Base-by-base conservation (phyloP, 345 rosid genomes). In the Aethionema arabicum region DNA sequence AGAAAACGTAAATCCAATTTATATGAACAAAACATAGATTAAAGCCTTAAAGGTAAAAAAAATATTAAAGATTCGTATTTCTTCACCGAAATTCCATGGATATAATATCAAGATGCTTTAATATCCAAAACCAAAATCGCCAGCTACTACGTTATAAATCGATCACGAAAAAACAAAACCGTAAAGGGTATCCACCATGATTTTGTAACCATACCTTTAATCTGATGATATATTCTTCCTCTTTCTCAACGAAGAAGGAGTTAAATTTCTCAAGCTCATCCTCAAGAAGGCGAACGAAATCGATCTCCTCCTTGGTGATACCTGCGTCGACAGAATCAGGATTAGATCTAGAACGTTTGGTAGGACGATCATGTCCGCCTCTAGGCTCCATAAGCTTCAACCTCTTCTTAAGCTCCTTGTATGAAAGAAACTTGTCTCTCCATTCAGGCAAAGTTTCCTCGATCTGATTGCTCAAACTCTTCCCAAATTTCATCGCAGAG, bases 381-480 rank as follows among this genome's bases (percentile, higher is more conserved):
- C 65, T 74, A 5, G 84, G 90, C 44, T 83, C 85, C 52, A 87
- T 61, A 32, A 84, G 82, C 79, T 92, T 92, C 63, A 92, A 68
- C 61, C 67, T 67, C 87, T 92, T 89, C 80, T 92, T 92, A 53
- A 92, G 89, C 9, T 84, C 95, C 82, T 92, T 92, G 85, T 92
- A 92, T 35, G 98, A 89, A 52, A 89, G 84, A 48, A 92, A 92
- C 73, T 92, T 89, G 79, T 89, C 97, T 39, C 89, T 76, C 98
- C 98, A 92, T 70, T 87, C 95, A 5, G 98, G 98, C 56, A 85
- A 61, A 7, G 97, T 87, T 76, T 89, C 91, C 61, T 89, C 97
- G 75, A 92, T 89, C 91, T 92, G 98, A 74, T 78, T 92, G 85
- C 95, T 84, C 0, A 89, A 76, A 80, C 95, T 87, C 79, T 92